These are phyloP conservation scores for Acer yangbiense DNA, from an alignment of 345 rosid genomes.

Conservation along the genomic window DNA sequence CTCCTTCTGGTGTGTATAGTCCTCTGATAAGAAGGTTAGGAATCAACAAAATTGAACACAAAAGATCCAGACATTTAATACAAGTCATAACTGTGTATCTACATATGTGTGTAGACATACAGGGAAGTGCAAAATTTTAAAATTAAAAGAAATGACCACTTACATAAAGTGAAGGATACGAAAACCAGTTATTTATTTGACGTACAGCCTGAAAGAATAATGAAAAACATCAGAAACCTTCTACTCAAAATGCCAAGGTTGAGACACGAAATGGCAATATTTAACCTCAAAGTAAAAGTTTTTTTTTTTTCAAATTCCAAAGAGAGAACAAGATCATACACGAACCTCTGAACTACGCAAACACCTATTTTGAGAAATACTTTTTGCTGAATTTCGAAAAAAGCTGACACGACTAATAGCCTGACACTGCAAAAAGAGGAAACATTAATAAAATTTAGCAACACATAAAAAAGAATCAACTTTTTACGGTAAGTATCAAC, in stretches of 20 bases:
- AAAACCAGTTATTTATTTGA: slow-evolving; percentile 39
- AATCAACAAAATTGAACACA: slow-evolving; percentile 24
- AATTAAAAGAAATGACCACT: slow-evolving; percentile 23
- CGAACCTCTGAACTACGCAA: slow-evolving; percentile 61
- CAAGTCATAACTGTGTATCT: neutral
- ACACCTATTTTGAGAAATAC: slow-evolving; percentile 41
- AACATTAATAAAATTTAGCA: neutral
- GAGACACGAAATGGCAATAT: neutral
- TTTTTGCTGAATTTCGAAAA: slow-evolving; percentile 38
- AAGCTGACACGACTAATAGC: slow-evolving; percentile 37
- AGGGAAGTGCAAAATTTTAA: neutral
- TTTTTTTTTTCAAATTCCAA: neutral
- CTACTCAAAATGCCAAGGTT: neutral
- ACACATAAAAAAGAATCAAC: neutral
- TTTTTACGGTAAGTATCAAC: neutral
- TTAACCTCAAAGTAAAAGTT: neutral
- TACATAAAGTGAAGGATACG: slow-evolving; percentile 51
- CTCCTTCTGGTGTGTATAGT: slow-evolving; percentile 48
- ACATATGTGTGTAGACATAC: neutral
- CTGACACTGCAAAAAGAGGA: slow-evolving; percentile 36
- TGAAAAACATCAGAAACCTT: neutral
- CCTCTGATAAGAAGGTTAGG: slow-evolving; percentile 48
- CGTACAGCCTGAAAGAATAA: slow-evolving; percentile 40
- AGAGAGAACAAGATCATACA: slow-evolving; percentile 14
- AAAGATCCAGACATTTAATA: neutral